Percentiles rank a stretch among this genome's conserved stretches.
Conservation (phyloP, 176 grass and related monocot species). For the Sorghum bicolor region DNA sequence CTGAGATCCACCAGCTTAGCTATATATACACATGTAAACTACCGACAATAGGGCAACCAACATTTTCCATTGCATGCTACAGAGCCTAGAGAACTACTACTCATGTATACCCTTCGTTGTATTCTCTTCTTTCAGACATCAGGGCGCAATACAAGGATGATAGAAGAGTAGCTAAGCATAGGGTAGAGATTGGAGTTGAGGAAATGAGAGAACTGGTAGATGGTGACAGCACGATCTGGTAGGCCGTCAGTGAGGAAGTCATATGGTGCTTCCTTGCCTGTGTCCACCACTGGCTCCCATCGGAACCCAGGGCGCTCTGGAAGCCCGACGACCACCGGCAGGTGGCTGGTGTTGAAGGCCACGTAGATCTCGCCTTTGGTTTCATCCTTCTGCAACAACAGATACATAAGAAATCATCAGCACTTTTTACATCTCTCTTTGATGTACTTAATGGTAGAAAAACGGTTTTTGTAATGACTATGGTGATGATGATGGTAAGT, state of each 20-base stretch:
- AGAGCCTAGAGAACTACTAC: neutral
- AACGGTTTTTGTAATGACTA: neutral
- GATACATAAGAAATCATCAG: neutral
- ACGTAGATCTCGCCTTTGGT: constrained; percentile 75
- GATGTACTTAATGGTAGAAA: neutral
- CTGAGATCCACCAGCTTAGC: neutral
- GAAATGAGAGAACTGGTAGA: constrained; percentile 65
- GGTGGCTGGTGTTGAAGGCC: constrained; percentile 85
- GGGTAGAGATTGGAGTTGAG: constrained; percentile 77
- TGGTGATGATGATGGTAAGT: neutral
- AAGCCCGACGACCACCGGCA: constrained; percentile 45
- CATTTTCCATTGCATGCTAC: neutral
- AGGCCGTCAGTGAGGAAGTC: constrained; percentile 81
- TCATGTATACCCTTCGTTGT: neutral
- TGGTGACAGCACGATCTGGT: constrained; percentile 21
- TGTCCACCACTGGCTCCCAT: constrained; percentile 86
- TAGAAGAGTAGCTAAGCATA: constrained; percentile 83
- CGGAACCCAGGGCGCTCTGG: constrained; percentile 54
- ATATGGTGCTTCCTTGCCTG: constrained; percentile 64
- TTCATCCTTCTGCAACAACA: constrained; percentile 50
- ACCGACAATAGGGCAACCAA: neutral
- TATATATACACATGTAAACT: constrained; percentile 10
- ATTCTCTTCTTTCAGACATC: constrained; percentile 33
- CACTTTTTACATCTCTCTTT: neutral
- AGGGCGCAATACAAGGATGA: constrained; percentile 54